Evolutionary conservation across 2,329 filamentous ascomycete genomes (phyloP).

Genomic region (Alternaria solani): DNA sequence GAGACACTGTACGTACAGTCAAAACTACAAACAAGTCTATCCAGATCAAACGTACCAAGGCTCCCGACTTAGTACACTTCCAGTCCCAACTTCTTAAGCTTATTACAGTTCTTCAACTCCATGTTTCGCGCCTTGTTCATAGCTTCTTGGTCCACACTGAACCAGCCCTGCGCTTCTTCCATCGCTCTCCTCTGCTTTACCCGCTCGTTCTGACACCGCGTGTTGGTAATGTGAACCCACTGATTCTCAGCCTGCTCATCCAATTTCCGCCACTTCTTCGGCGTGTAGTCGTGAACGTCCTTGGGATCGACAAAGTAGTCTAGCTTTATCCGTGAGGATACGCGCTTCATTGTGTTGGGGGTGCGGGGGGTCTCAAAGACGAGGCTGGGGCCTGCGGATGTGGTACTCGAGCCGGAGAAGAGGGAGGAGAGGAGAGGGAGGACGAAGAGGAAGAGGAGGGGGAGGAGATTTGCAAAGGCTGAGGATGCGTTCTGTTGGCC

Average conservation of each 20-base stretch:
- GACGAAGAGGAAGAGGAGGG: constrained; percentile 84
- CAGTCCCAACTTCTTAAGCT: constrained; percentile 59
- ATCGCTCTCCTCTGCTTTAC: constrained; percentile 70
- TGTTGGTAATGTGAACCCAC: constrained; percentile 72
- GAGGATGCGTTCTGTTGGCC: constrained; percentile 59
- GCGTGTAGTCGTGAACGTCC: constrained; percentile 75
- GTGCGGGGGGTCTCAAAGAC: constrained; percentile 75
- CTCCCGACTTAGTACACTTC: constrained; percentile 9
- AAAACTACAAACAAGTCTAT: not conserved
- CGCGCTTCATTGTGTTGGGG: constrained; percentile 77
- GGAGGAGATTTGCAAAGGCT: constrained; percentile 77
- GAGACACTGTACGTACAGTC: not conserved
- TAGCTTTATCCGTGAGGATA: constrained; percentile 73
- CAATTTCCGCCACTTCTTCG: constrained; percentile 74
- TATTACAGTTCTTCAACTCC: constrained; percentile 67
- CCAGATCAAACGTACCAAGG: not conserved
- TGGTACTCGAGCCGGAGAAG: constrained; percentile 60
- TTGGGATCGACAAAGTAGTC: constrained; percentile 85
- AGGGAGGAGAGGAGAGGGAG: constrained; percentile 82
- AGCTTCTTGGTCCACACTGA: constrained; percentile 81
- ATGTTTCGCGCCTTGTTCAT: constrained; percentile 73
- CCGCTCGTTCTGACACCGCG: constrained; percentile 78
- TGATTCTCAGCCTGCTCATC: constrained; percentile 80
- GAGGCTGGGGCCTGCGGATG: constrained; percentile 71
- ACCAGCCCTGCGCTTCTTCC: constrained; percentile 86